Conservation (phyloP, 345 rosid species). For the Salix viminalis region DNA sequence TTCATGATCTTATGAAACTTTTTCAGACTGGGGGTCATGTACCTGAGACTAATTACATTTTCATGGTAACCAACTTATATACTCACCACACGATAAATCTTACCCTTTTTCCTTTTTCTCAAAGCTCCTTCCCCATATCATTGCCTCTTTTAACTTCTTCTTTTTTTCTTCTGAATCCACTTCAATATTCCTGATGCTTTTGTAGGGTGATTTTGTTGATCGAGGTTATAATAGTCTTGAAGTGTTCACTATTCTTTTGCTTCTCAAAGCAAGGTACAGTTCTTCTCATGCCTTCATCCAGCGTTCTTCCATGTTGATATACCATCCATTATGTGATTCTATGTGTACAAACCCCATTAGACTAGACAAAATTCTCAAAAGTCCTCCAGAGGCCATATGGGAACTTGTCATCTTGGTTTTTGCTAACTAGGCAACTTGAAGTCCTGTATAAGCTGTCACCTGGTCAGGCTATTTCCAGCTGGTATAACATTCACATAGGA, state of each 20-base stretch:
- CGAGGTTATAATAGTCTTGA: constrained; percentile 97
- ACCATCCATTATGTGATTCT: neutral
- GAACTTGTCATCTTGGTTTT: neutral
- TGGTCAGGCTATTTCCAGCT: neutral
- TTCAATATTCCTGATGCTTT: constrained; percentile 13
- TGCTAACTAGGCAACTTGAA: neutral
- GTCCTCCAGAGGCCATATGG: neutral
- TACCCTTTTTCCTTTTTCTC: neutral
- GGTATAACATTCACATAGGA: neutral
- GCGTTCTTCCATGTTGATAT: neutral
- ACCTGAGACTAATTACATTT: constrained; percentile 96
- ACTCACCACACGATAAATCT: neutral
- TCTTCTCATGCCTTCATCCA: neutral
- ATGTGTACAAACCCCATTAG: neutral
- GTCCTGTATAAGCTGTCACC: neutral
- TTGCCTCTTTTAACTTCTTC: neutral
- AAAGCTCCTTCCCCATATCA: neutral
- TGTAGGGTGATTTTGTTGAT: constrained; percentile 92
- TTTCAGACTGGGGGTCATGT: constrained; percentile 98
- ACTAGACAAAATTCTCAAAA: neutral
- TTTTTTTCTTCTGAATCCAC: neutral
- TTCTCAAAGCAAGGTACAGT: constrained; percentile 84
- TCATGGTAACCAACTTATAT: constrained; percentile 50
- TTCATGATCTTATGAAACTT: constrained; percentile 98
- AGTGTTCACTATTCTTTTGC: constrained; percentile 91